phyloP scores from a whole-genome alignment of 768 basidiomycete species.

The Podaxis carcinomalis region DNA sequence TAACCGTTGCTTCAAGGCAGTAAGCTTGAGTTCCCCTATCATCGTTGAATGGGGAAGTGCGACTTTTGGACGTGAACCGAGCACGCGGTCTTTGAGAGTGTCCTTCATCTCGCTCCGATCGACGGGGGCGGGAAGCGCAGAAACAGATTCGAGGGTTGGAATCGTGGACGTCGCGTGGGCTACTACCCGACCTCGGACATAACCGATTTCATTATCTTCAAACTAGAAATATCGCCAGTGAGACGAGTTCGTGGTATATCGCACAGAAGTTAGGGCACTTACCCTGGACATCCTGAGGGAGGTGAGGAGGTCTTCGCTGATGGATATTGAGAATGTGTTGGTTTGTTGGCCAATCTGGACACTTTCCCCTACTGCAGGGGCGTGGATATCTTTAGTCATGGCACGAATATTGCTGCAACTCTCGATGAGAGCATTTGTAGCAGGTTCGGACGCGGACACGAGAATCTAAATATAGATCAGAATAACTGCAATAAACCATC shows the following conservation, averaged over 20 bases:
- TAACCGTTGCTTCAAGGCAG: constrained; percentile 79
- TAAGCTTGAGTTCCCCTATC: constrained; percentile 96
- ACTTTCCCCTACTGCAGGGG: constrained; percentile 70
- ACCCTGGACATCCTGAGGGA: constrained; percentile 85
- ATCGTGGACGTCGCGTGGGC: constrained; percentile 84
- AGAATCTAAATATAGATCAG: constrained; percentile 58
- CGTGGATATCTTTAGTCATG: constrained; percentile 91
- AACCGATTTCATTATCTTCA: constrained; percentile 96
- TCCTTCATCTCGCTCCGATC: constrained; percentile 19
- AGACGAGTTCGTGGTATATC: constrained; percentile 2
- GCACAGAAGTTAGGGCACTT: constrained; percentile 25
- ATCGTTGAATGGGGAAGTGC: constrained; percentile 86
- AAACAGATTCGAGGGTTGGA: constrained; percentile 76
- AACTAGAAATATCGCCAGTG: constrained; percentile 48
- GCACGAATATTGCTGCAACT: constrained; percentile 80
- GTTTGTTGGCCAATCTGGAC: constrained; percentile 95
- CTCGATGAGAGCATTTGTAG: constrained; percentile 70
- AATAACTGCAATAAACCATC: background rate
- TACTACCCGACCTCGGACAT: constrained; percentile 83
- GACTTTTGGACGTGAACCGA: constrained; percentile 64
- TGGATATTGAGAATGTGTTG: constrained; percentile 88
- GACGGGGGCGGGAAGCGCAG: constrained; percentile 24
- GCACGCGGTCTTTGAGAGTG: constrained; percentile 32
- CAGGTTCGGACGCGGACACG: constrained; percentile 68
- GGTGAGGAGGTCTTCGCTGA: constrained; percentile 83